phyloP scores from a whole-genome alignment of 2,329 filamentous ascomycete genomes.

The Rhinocladiella similis region DNA sequence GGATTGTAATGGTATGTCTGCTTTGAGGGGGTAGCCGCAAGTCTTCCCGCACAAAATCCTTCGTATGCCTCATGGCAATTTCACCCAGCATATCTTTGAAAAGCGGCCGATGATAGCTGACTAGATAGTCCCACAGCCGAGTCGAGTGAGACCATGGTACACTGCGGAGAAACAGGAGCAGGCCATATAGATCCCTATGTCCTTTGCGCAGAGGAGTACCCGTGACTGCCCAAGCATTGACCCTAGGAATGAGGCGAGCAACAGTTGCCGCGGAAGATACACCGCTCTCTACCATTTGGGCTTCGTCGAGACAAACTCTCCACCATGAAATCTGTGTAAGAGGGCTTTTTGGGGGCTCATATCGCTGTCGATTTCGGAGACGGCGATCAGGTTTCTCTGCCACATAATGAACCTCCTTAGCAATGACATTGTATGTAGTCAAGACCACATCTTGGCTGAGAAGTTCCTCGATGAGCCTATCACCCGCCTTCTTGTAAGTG shows the following conservation, averaged over 20 bases:
- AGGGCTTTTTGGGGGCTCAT: conserved; percentile 69
- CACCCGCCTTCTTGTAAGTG: conserved; percentile 32
- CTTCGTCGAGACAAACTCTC: conserved; percentile 68
- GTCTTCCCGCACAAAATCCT: conserved; percentile 75
- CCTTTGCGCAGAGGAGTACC: conserved; percentile 86
- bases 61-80: conserved; percentile 82
- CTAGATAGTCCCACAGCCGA: conserved; percentile 68
- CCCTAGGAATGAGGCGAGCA: conserved; percentile 74
- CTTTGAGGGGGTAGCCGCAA: conserved; percentile 78
- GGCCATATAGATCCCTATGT: conserved; percentile 73
- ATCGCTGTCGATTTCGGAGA: conserved; percentile 64
- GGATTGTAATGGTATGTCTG: conserved; percentile 82
- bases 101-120: conserved; percentile 58
- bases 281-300: conserved; percentile 92
- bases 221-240: conserved; percentile 89
- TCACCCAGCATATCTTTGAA: conserved; percentile 70
- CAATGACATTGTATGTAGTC: conserved; percentile 69
- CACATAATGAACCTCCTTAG: conserved; percentile 77
- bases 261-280: conserved; percentile 80
- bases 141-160: conserved; percentile 70
- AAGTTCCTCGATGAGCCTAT: conserved; percentile 49
- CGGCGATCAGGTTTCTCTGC: conserved; percentile 68
- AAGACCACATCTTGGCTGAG: conserved; percentile 57
- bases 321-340: conserved; percentile 84
- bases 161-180: conserved; percentile 78